Evolutionary conservation across 768 basidiomycete species (phyloP).

Genomic region (Cyclocybe aegerita): DNA sequence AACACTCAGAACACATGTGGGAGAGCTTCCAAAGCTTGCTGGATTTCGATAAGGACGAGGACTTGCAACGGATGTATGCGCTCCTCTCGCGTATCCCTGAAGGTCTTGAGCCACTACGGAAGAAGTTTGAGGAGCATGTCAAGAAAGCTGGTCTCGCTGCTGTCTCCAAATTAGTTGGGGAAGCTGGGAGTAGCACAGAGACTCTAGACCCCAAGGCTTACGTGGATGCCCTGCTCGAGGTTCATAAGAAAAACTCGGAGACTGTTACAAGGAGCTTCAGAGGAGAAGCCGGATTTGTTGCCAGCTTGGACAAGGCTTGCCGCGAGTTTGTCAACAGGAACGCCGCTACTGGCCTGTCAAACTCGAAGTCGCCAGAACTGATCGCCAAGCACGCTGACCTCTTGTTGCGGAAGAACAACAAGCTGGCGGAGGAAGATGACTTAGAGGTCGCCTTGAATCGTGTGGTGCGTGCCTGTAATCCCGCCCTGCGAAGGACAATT

Average conservation of each 20-base stretch:
- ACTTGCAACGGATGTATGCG: constrained; percentile 92
- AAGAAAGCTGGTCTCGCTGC: constrained; percentile 85
- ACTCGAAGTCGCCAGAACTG: constrained; percentile 87
- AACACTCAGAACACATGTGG: constrained; percentile 84
- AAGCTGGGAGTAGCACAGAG: constrained; percentile 50
- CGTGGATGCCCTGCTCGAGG: constrained; percentile 87
- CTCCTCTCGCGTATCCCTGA: constrained; percentile 88
- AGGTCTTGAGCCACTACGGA: constrained; percentile 87
- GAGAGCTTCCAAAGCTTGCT: constrained; percentile 88
- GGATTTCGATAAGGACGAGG: constrained; percentile 93
- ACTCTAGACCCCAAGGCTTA: constrained; percentile 90
- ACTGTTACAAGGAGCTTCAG: constrained; percentile 87
- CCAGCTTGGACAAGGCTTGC: constrained; percentile 92
- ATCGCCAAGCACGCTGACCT: constrained; percentile 91
- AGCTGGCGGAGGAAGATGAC: constrained; percentile 89
- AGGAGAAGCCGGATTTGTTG: constrained; percentile 92
- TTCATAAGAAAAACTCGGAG: constrained; percentile 89
- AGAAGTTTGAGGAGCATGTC: constrained; percentile 94
- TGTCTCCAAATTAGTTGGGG: constrained; percentile 72
- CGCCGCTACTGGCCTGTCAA: constrained; percentile 82
- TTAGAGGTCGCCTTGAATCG: constrained; percentile 88
- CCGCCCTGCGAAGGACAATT: constrained; percentile 22
- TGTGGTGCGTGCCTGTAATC: constrained; percentile 59
- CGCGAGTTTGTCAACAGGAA: constrained; percentile 95
- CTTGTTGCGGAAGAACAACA: constrained; percentile 91